A percentile compares a stretch with the other conserved stretches of the same genome.
Evolutionary conservation across 2,329 filamentous ascomycete genomes (phyloP).

Genomic region (Thelonectria olida): DNA sequence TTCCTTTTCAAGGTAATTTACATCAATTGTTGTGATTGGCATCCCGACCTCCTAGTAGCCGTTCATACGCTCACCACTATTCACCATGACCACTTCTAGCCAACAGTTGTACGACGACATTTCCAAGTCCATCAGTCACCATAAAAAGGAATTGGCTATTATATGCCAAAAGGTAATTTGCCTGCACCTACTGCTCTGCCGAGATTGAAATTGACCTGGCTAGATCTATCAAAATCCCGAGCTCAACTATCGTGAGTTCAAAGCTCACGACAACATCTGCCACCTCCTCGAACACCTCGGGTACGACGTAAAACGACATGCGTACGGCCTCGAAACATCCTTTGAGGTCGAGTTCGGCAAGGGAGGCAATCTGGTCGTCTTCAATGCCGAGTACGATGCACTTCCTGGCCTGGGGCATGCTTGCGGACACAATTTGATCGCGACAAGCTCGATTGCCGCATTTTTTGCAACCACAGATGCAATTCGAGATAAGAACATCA

Average conservation of each 20-base stretch:
- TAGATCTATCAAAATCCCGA: conserved; percentile 54
- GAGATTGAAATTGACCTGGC: neutral
- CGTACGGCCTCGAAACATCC: conserved; percentile 54
- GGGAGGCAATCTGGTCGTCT: conserved; percentile 50
- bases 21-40: too few relatives aligned
- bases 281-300: conserved; percentile 44
- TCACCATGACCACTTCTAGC: neutral
- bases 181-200: neutral
- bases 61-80: neutral
- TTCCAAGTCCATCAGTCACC: conserved; percentile 22
- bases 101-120: conserved; percentile 18
- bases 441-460: conserved; percentile 56
- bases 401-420: conserved; percentile 61
- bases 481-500: conserved; percentile 3
- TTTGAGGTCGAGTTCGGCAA: conserved; percentile 52
- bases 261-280: conserved; percentile 52
- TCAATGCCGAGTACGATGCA: conserved; percentile 55
- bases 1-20: too few relatives aligned
- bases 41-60: neutral
- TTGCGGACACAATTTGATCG: conserved; percentile 65
- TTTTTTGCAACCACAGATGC: conserved; percentile 39
- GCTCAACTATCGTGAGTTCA: conserved; percentile 51
- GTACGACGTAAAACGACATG: conserved; percentile 51
- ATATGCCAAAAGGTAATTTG: conserved; percentile 27
- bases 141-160: conserved; percentile 22